These are phyloP conservation scores for Plasmodium vinckei DNA, from an alignment of 169 alveolate species.

Conservation along the genomic window DNA sequence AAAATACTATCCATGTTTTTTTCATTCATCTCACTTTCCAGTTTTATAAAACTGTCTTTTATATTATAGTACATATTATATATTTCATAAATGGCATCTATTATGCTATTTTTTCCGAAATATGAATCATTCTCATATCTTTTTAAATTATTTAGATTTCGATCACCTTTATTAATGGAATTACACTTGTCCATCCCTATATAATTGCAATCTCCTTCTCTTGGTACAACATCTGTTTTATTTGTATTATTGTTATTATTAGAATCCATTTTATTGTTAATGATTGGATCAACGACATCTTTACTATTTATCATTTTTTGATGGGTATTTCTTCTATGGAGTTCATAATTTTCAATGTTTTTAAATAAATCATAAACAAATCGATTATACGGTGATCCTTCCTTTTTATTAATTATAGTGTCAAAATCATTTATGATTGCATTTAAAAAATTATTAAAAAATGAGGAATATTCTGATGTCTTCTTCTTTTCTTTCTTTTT, in stretches of 20 bases:
- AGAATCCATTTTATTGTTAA: not conserved
- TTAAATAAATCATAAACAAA: too few relatives aligned
- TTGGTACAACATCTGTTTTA: not conserved
- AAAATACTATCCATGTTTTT: constrained; percentile 19
- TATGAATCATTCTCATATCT: not conserved
- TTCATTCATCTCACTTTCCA: constrained; percentile 20
- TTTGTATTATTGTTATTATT: not conserved
- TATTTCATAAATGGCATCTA: constrained; percentile 3
- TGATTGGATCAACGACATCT: not conserved
- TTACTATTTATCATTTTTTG: not conserved
- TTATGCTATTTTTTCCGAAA: not conserved
- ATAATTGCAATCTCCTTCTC: not conserved
- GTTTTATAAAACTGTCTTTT: constrained; percentile 11
- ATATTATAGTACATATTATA: constrained; percentile 34
- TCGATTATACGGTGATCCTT: constrained; percentile 3
- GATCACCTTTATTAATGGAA: not conserved
- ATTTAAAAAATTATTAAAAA: constrained; percentile 27
- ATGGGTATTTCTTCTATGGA: not conserved
- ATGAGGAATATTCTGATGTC: constrained; percentile 2
- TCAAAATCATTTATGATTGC: constrained; percentile 19
- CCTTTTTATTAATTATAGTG: constrained; percentile 8
- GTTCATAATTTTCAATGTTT: constrained; percentile 11
- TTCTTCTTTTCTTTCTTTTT: not conserved
- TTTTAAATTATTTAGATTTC: not conserved
- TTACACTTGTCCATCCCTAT: not conserved